Evolutionary conservation across 805 yeast species (phyloP).

Genomic region (Candida methanosorbosa): DNA sequence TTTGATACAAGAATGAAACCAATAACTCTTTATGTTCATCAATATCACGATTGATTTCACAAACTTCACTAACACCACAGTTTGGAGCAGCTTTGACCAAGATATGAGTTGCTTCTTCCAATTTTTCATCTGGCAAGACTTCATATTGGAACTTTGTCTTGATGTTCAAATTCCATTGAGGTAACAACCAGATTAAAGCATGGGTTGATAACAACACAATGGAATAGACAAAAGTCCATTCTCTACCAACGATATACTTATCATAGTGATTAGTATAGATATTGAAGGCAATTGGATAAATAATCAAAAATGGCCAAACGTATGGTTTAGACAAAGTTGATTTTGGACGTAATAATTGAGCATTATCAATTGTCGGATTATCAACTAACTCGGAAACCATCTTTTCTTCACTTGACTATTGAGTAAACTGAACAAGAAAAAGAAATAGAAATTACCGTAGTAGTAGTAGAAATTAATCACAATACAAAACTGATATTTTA

Average conservation of each 20-base stretch:
- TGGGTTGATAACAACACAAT: slow-evolving; percentile 69
- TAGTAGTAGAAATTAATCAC: no score
- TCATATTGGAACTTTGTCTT: slow-evolving; percentile 62
- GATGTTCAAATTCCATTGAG: slow-evolving; percentile 84
- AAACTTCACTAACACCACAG: slow-evolving; percentile 79
- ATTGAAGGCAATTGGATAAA: slow-evolving; percentile 68
- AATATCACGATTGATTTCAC: slow-evolving; percentile 45
- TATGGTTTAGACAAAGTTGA: slow-evolving; percentile 58
- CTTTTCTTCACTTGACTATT: no score
- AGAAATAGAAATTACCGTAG: no score
- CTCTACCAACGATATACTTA: slow-evolving; percentile 73
- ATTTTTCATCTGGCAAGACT: slow-evolving; percentile 9
- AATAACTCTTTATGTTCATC: slow-evolving; percentile 53
- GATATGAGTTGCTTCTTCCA: slow-evolving; percentile 62
- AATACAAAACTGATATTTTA: no score
- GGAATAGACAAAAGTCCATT: slow-evolving; percentile 91
- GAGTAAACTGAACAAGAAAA: no score
- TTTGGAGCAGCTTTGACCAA: slow-evolving; percentile 77
- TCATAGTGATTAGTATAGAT: slow-evolving; percentile 67
- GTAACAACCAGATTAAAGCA: slow-evolving; percentile 73
- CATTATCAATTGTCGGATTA: slow-evolving; percentile 61
- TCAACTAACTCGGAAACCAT: slow-evolving; percentile 37
- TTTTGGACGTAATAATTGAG: slow-evolving; percentile 69
- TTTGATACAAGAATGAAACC: slow-evolving; percentile 76
- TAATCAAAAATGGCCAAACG: slow-evolving; percentile 69